Evolutionary conservation across 371 early-diverging fungal genomes (phyloP), one percentile per base, ranked within the genome.

Genomic region (Mortierella sp.): DNA sequence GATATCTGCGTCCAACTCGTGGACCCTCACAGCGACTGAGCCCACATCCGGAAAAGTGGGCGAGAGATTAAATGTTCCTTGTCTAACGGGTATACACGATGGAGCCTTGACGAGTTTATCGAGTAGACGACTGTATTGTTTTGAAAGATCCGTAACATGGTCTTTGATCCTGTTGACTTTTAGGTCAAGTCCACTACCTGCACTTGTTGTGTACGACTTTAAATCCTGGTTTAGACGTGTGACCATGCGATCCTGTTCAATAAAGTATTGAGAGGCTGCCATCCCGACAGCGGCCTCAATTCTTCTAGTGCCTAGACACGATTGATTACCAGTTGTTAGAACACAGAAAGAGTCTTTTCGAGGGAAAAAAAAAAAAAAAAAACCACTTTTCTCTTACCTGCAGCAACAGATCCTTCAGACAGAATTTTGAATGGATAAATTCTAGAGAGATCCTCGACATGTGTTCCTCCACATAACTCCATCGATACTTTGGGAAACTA

Each of bases 401-500:
- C 92, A 38, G 93, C 93, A 9, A 93, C 90, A 2, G 93, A 92
- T 13, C 91, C 87, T 72, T 93, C 93, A 0, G 84, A 85, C 4
- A 91, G 64, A 8, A 94, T 92, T 63, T 90, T 89, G 85, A 95
- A 93, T 11, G 95, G 95, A 70, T 88, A 93, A 28, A 92, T 74
- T 21, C 83, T 86, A 0, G 85, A 77, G 0, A 93, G 83, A 52
- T 89, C 77, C 21, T 85, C 84, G 36, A 94, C 89, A 79, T 95
- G 95, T 0, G 95, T 95, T 32, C 95, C 95, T 68, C 92, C 90
- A 72, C 95, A 95, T 19, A 93, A 73, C 65, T 95, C 95, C 76
- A 84, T 87, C 11, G 93, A 93, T 10, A 91, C 76, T 15, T 86
- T 87, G 6, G 90, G 87, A 3, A 91, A 79, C 70, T 84, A 36